phyloP scores from a whole-genome alignment of 768 basidiomycete species.

The Asterophora parasitica region DNA sequence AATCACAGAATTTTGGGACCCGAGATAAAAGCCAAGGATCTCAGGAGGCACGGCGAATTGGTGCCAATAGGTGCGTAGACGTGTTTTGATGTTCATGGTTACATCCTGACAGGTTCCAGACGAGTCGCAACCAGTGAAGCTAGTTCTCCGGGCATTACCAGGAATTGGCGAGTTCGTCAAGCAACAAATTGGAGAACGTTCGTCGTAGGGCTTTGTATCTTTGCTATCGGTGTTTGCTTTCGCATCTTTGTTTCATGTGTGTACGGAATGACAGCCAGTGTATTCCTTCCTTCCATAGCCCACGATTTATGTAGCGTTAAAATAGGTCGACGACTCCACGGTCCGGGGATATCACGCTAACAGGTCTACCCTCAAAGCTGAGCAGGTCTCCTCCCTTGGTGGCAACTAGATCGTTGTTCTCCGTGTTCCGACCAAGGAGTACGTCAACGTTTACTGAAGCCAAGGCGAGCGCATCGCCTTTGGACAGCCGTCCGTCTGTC shows the following conservation, averaged over 20 bases:
- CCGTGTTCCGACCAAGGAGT: slow-evolving; percentile 31
- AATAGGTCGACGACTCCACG: slow-evolving; percentile 20
- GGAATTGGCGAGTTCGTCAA: slow-evolving; percentile 56
- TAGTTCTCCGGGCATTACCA: slow-evolving; percentile 65
- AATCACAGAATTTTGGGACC: slow-evolving; percentile 52
- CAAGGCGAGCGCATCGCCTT: slow-evolving; percentile 40
- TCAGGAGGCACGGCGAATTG: slow-evolving; percentile 63
- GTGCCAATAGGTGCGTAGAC: slow-evolving; percentile 52
- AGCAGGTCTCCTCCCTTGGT: slow-evolving; percentile 50
- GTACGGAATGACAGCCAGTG: neutral
- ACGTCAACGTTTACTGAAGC: slow-evolving; percentile 43
- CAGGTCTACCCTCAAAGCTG: slow-evolving; percentile 41
- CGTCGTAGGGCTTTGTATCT: neutral
- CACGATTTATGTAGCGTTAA: slow-evolving; percentile 1
- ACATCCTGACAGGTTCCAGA: slow-evolving; percentile 32
- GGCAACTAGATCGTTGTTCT: slow-evolving; percentile 54
- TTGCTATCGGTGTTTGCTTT: neutral
- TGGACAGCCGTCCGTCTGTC: slow-evolving; percentile 34
- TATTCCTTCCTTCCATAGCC: neutral
- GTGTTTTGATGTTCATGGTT: neutral
- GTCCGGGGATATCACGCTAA: slow-evolving; percentile 50
- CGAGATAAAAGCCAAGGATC: slow-evolving; percentile 33
- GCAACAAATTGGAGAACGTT: slow-evolving; percentile 21
- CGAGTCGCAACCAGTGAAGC: slow-evolving; percentile 68
- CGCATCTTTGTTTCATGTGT: neutral